Evolutionary conservation across 2,329 filamentous ascomycete species (phyloP).

Genomic region (Alternaria arborescens): DNA sequence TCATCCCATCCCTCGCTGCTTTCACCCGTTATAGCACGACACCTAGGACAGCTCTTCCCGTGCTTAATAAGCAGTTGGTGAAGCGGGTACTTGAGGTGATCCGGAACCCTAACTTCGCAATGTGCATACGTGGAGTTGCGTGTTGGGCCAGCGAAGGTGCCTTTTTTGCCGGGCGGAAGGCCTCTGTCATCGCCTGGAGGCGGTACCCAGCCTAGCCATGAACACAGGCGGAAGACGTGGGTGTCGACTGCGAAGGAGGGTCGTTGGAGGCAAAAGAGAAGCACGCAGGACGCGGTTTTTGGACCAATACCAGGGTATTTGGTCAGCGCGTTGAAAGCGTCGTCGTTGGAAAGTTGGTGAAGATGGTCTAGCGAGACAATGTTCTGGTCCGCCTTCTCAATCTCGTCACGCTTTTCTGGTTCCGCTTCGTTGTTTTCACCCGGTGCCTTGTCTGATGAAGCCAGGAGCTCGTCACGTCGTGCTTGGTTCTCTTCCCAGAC

Average conservation of each 20-base stretch:
- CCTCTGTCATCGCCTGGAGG: conserved; percentile 47
- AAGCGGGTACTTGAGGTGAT: conserved; percentile 69
- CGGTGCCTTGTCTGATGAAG: conserved; percentile 47
- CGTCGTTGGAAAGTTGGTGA: conserved; percentile 62
- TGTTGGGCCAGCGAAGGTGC: conserved; percentile 56
- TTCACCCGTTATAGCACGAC: conserved; percentile 67
- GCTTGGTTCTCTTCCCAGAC: conserved; percentile 73
- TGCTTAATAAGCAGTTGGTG: conserved; percentile 70
- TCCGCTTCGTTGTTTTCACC: conserved; percentile 57
- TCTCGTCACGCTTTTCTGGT: conserved; percentile 65
- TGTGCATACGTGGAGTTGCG: conserved; percentile 66
- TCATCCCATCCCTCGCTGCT: conserved; percentile 70
- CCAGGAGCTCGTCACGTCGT: conserved; percentile 60
- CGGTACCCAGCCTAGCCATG: conserved; percentile 70
- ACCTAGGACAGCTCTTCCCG: conserved; percentile 68
- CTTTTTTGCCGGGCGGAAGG: conserved; percentile 45
- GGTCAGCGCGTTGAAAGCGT: conserved; percentile 66
- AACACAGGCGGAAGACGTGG: conserved; percentile 70
- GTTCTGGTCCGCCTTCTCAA: conserved; percentile 64
- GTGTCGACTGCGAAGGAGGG: conserved; percentile 73
- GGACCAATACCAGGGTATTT: conserved; percentile 70
- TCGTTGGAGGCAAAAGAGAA: conserved; percentile 70
- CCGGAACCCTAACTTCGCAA: conserved; percentile 67
- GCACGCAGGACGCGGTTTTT: conserved; percentile 72
- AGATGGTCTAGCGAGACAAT: conserved; percentile 72